These are phyloP conservation scores for Candida quercuum DNA, from an alignment of 805 yeast genomes.

Conservation along the genomic window DNA sequence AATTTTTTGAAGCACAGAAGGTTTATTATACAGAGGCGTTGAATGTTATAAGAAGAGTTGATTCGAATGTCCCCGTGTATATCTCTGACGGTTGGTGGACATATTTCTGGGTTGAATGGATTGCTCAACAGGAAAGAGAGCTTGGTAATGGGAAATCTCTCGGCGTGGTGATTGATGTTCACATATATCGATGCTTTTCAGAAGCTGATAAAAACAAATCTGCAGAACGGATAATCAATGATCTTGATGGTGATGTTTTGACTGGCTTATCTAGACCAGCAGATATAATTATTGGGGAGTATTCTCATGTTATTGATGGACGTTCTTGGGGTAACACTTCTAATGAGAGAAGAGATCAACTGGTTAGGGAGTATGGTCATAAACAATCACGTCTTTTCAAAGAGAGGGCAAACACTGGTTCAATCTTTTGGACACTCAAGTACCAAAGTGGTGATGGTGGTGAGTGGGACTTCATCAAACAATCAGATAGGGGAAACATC, in stretches of 20 bases:
- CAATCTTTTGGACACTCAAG: slow-evolving; percentile 87
- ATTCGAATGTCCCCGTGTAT: slow-evolving; percentile 57
- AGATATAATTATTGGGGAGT: slow-evolving; percentile 85
- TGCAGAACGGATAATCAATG: slow-evolving; percentile 59
- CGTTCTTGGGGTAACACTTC: slow-evolving; percentile 57
- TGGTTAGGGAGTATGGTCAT: slow-evolving; percentile 59
- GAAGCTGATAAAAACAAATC: slow-evolving; percentile 62
- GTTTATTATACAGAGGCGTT: slow-evolving; percentile 63
- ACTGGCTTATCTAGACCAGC: slow-evolving; percentile 45
- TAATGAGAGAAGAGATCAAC: slow-evolving; percentile 44
- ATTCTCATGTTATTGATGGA: slow-evolving; percentile 80
- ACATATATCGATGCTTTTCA: slow-evolving; percentile 81
- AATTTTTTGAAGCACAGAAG: slow-evolving; percentile 46
- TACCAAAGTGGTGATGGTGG: slow-evolving; percentile 90
- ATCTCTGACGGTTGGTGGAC: slow-evolving; percentile 96
- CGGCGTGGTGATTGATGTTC: slow-evolving; percentile 78
- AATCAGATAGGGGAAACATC: slow-evolving; percentile 59
- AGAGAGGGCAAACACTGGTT: slow-evolving; percentile 59
- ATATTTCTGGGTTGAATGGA: no score
- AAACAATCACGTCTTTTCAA: slow-evolving; percentile 43
- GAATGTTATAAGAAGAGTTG: slow-evolving; percentile 49
- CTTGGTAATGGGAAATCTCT: slow-evolving; percentile 34
- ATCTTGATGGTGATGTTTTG: slow-evolving; percentile 44
- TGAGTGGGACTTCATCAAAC: slow-evolving; percentile 89
- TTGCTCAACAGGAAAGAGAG: slow-evolving; percentile 72